These are phyloP conservation scores for Clitopilus hobsonii DNA, from an alignment of 768 basidiomycete genomes.

Conservation along the genomic window DNA sequence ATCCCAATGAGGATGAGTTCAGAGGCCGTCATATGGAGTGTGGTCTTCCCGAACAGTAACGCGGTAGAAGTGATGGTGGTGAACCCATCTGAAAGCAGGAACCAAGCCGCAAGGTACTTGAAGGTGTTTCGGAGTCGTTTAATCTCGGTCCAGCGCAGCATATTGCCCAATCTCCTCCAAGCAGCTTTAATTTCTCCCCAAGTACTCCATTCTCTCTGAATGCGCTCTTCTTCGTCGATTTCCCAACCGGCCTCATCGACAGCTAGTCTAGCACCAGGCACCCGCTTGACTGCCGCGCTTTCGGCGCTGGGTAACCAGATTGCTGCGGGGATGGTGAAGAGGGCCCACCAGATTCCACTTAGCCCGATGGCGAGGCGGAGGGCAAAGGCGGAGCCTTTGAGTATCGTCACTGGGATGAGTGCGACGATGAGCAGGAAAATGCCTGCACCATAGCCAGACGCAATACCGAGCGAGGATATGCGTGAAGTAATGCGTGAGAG, in stretches of 20 bases:
- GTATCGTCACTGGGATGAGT: slow-evolving; percentile 68
- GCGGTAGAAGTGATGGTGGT: slow-evolving; percentile 92
- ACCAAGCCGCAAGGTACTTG: slow-evolving; percentile 89
- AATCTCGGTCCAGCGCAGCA: slow-evolving; percentile 73
- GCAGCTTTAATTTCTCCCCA: slow-evolving; percentile 53
- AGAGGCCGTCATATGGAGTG: slow-evolving; percentile 73
- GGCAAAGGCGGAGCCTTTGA: slow-evolving; percentile 74
- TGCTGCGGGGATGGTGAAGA: slow-evolving; percentile 76
- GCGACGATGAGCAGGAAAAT: slow-evolving; percentile 72
- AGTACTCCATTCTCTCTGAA: slow-evolving; percentile 35
- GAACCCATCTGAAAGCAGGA: slow-evolving; percentile 89
- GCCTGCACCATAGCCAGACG: slow-evolving; percentile 81
- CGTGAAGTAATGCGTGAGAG: slow-evolving; percentile 75
- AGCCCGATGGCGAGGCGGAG: slow-evolving; percentile 80
- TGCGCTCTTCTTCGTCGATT: not conserved
- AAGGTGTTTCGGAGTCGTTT: slow-evolving; percentile 78
- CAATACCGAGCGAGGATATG: slow-evolving; percentile 83
- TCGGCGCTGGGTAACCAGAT: slow-evolving; percentile 58
- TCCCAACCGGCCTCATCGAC: slow-evolving; percentile 11
- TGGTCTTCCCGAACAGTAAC: slow-evolving; percentile 88
- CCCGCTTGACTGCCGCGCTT: slow-evolving; percentile 4
- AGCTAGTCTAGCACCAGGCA: slow-evolving; percentile 13
- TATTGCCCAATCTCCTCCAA: slow-evolving; percentile 72
- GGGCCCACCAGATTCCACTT: slow-evolving; percentile 86
- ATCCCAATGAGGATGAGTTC: slow-evolving; percentile 77